Evolutionary conservation across 1,284 basidiomycete species (phyloP), one percentile per base, ranked within the genome.

Genomic region (Ustilago nuda): DNA sequence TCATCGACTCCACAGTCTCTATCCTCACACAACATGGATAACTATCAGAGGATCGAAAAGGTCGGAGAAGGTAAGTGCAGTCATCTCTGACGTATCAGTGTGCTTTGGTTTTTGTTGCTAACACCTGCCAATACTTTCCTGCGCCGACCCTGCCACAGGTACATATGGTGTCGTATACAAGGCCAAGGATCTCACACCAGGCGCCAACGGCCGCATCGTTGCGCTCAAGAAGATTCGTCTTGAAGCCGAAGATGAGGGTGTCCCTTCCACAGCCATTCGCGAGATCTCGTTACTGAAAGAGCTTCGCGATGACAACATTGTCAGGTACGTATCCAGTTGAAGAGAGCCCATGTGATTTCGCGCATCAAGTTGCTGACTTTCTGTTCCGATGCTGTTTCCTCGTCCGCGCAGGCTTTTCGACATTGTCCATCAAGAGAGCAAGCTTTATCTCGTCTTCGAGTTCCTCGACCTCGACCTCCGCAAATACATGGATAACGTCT

Each of bases 231-330:
- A 99, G 89, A 99, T 99, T 84, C 90, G 96, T 65, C 91, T 99
- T 41, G 97, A 99, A 87, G 94, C 95, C 19, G 96, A 99, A 87
- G 97, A 97, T 80, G 94, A 99, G 85, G 96, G 96, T 27, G 96
- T 98, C 19, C 96, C 96, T 6, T 94, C 92, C 80, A 99, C 97
- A 15, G 96, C 96, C 65, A 97, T 99, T 85, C 91, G 96, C 61
- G 96, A 99, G 88, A 98, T 99, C 87, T 95, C 93, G 87, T 88
- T 99, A 72, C 88, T 99, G 83, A 99, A 98, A 87, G 96, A 99
- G 87, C 90, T 99, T 27, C 94, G 93, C 83, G 93, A 98, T 84
- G 94, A 95, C 52, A 94, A 98, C 86, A 94, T 99, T 82, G 95
- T 99, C n/a, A 77, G 81, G 76, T 82, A 62, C 27, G 82, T 56